phyloP scores from a whole-genome alignment of 306 rosid genomes.

The Vigna hirtella region DNA sequence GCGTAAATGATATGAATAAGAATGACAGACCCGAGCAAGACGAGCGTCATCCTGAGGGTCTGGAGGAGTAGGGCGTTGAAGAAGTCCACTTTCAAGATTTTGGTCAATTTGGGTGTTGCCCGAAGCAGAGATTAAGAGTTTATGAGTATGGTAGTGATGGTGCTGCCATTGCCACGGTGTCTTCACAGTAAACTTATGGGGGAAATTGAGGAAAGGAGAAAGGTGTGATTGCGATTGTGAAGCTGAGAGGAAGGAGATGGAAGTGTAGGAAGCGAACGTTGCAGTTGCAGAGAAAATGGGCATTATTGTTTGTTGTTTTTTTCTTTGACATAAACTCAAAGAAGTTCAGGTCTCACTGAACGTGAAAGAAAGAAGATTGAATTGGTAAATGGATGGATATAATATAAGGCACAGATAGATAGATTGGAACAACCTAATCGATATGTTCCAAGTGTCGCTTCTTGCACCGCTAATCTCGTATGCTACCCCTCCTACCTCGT shows the following conservation, averaged over 20 bases:
- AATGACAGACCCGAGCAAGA: conserved; percentile 71
- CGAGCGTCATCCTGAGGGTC: conserved; percentile 50
- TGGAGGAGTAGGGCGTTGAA: conserved; percentile 54
- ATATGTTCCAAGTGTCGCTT: conserved; percentile 31
- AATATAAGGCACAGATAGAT: not conserved
- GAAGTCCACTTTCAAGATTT: conserved; percentile 46
- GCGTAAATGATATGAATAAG: conserved; percentile 2
- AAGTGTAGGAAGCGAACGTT: conserved; percentile 54
- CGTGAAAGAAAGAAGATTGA: not conserved
- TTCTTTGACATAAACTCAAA: not conserved
- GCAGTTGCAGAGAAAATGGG: conserved; percentile 59
- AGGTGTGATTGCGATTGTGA: conserved; percentile 45
- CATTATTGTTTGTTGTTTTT: conserved; percentile 40
- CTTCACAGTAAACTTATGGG: conserved; percentile 47
- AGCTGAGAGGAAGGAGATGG: conserved; percentile 54
- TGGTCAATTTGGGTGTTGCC: conserved; percentile 51
- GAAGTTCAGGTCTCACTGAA: not conserved
- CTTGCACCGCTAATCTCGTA: conserved; percentile 24
- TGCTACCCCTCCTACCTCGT: not conserved
- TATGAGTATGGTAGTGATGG: conserved; percentile 35
- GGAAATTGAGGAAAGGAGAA: conserved; percentile 42
- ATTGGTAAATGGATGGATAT: conserved; percentile 19
- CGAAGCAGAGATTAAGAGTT: conserved; percentile 54
- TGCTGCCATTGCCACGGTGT: conserved; percentile 37
- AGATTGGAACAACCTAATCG: not conserved